Conservation (phyloP, 2,329 filamentous ascomycete genomes). For the Akanthomyces muscarius region DNA sequence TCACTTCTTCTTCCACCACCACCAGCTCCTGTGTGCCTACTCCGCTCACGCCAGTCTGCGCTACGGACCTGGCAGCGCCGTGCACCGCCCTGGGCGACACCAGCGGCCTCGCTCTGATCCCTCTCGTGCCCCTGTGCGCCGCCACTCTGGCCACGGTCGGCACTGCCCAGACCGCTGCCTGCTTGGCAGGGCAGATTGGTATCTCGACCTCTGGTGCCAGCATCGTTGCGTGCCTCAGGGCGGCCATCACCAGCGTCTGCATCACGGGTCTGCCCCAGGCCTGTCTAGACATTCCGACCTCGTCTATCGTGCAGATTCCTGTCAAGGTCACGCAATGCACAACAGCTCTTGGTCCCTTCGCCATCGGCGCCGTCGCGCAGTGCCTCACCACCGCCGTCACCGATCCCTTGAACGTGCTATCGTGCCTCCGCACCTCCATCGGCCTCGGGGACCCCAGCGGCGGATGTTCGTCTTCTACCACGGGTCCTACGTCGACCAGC, state of each 20-base stretch:
- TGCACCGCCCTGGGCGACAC: not conserved
- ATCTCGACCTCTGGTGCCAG: not conserved
- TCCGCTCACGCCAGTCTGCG: not conserved
- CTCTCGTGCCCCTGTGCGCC: not conserved
- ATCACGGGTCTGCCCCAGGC: conserved; percentile 3
- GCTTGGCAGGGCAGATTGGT: not conserved
- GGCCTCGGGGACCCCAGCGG: conserved; percentile 1
- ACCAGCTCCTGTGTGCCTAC: conserved; percentile 1
- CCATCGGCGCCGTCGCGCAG: not conserved
- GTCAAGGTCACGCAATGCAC: not conserved
- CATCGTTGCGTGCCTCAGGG: not conserved
- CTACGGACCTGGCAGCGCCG: not conserved
- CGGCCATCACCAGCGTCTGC: not conserved
- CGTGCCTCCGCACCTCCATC: not conserved
- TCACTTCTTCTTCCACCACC: not conserved
- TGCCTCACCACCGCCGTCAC: not conserved
- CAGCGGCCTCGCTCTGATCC: not conserved
- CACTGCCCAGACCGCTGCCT: not conserved
- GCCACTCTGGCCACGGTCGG: not conserved
- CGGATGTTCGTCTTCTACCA: not conserved
- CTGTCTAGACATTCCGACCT: not conserved
- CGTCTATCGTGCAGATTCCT: not conserved
- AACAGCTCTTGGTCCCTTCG: conserved; percentile 2
- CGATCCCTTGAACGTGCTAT: not conserved
- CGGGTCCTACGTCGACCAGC: not conserved